Evolutionary conservation across 257 asterid species (phyloP).

Genomic region (Solanum corneliomulleri): DNA sequence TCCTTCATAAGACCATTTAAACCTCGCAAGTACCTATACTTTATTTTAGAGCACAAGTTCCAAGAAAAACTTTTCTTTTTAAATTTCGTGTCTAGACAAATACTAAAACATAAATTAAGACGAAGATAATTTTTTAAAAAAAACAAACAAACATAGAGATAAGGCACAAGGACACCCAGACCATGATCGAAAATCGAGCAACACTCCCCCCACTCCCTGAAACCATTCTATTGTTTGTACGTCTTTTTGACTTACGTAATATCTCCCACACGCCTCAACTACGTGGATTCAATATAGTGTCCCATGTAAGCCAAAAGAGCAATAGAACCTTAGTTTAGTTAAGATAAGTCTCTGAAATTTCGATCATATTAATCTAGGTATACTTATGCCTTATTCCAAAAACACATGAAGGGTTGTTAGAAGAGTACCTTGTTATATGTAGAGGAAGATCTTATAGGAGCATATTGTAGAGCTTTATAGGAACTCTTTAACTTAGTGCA

Average conservation of each 20-base stretch:
- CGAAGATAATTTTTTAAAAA: rapidly evolving
- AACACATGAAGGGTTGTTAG: neutral
- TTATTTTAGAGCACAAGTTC: neutral
- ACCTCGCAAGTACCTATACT: neutral
- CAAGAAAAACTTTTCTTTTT: neutral
- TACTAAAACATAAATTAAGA: neutral
- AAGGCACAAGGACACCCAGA: no score
- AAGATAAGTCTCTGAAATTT: no score
- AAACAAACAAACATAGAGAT: neutral
- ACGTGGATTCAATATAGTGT: no score
- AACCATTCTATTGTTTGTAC: no score
- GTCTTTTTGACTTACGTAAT: no score
- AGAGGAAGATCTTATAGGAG: neutral
- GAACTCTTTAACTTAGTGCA: neutral
- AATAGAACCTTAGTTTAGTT: no score
- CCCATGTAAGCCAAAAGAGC: no score
- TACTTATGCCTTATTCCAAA: neutral
- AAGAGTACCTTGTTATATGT: neutral
- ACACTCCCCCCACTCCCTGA: no score
- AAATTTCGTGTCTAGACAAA: neutral
- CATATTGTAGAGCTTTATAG: neutral
- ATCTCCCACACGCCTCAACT: no score
- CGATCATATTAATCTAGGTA: no score
- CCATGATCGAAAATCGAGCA: no score
- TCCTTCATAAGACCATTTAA: neutral